Evolutionary conservation across 208 protist species (phyloP), one percentile per base, ranked within the genome.

Genomic region (Leishmania lainsoni): DNA sequence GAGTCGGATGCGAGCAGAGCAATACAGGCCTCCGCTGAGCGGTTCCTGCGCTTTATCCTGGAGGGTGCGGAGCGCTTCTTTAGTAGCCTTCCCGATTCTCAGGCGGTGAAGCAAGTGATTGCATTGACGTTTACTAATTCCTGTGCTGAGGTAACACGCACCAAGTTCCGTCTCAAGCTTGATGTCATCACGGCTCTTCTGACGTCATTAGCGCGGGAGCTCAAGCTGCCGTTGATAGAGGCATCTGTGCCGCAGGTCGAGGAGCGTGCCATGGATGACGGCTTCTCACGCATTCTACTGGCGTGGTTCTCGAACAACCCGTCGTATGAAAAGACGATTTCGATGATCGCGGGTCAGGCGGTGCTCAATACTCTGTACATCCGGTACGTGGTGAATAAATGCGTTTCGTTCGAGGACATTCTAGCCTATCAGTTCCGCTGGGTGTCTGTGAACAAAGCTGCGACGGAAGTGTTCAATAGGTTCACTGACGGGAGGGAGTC

Each of bases 51-150:
- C 26, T 92, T 89, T 45, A 80, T 95, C 52, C 78, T 97, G 45
- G 87, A 90, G 26, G 87, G 86, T 49, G 84, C 92, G 16, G 91
- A 97, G 73, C 73, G 45, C 51, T 90, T 92, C 76, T 89, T 97
- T 59, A 80, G 78, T 59, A 84, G 83, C 35, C 88, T 94, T 59
- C 78, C 88, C 22, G 89, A 92, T 69, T 86, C 92, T 32, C 63
- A 86, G 49, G 76, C 89, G 6, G 83, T 87, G 52, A 90, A 92
- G 83, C 79, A 94, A 42, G 82, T 90, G 20, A 88, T 96, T 71
- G 89, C 88, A 26, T 79, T 96, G 49, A 95, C 91, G 5, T 96
- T 97, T 65, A 86, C 91, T 35, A 97, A 97, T 84, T 94, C 94
- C 59, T 94, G 88, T 85, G 89, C 86, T 22, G 92, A 97, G 76